These are phyloP conservation scores for Helminthosporium solani DNA, from an alignment of 2,329 filamentous ascomycete species.

Conservation along the genomic window DNA sequence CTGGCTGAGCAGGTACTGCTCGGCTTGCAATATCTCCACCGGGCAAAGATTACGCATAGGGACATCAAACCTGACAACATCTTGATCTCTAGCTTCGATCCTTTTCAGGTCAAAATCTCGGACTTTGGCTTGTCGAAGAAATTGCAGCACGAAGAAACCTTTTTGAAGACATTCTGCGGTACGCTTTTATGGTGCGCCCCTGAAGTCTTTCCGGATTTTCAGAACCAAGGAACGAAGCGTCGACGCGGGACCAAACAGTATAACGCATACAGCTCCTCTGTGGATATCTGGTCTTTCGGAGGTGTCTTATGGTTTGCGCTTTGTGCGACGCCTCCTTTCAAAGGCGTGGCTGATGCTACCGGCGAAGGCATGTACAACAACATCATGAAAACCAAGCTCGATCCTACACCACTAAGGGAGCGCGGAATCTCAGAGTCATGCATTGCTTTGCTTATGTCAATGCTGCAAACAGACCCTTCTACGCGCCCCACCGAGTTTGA, in stretches of 20 bases:
- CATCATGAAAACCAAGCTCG: slow-evolving; percentile 77
- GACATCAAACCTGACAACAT: slow-evolving; percentile 99
- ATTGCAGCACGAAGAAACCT: slow-evolving; percentile 84
- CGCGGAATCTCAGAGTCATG: slow-evolving; percentile 63
- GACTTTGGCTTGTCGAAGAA: slow-evolving; percentile 98
- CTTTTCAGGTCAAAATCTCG: slow-evolving; percentile 83
- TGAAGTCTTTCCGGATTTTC: slow-evolving; percentile 85
- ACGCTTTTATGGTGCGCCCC: slow-evolving; percentile 95
- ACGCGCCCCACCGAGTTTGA: slow-evolving; percentile 71
- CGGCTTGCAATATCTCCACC: slow-evolving; percentile 83
- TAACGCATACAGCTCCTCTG: slow-evolving; percentile 80
- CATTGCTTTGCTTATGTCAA: slow-evolving; percentile 72
- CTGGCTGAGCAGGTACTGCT: slow-evolving; percentile 77
- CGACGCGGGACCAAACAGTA: slow-evolving; percentile 54
- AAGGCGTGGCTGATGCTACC: slow-evolving; percentile 71
- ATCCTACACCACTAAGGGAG: slow-evolving; percentile 63
- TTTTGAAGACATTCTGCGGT: slow-evolving; percentile 93
- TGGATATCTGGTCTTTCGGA: slow-evolving; percentile 95
- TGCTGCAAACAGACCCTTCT: slow-evolving; percentile 79
- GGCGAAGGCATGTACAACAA: slow-evolving; percentile 78
- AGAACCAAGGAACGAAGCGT: slow-evolving; percentile 61
- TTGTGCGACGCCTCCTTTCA: slow-evolving; percentile 78
- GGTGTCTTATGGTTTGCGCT: slow-evolving; percentile 87
- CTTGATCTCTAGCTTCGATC: slow-evolving; percentile 70
- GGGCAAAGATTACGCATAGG: slow-evolving; percentile 89